These are phyloP conservation scores for Thielaviopsis punctulata DNA, from an alignment of 2,329 filamentous ascomycete genomes.

Conservation along the genomic window DNA sequence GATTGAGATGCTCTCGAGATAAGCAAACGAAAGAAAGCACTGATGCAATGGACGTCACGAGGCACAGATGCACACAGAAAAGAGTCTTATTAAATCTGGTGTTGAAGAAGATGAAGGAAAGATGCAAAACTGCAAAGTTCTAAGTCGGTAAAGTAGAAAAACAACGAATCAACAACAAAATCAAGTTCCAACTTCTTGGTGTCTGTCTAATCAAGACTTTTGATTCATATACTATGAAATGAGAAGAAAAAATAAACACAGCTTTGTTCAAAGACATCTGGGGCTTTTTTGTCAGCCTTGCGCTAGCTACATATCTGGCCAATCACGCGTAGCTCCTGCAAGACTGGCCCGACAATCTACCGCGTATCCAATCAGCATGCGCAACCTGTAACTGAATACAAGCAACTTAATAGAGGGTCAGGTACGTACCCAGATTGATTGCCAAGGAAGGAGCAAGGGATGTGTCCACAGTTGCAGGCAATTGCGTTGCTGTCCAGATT, in stretches of 20 bases:
- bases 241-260: not conserved
- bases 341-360: slow-evolving; percentile 3
- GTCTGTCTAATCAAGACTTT: no score
- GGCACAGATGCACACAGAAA: not conserved
- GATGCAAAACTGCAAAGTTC: not conserved
- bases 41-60: not conserved
- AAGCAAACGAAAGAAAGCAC: not conserved
- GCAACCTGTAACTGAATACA: no score
- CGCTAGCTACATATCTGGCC: slow-evolving; percentile 1
- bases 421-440: no score
- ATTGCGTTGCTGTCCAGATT: slow-evolving; percentile 6
- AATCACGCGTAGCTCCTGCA: not conserved
- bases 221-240: not conserved
- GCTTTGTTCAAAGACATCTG: not conserved
- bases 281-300: slow-evolving; percentile 9
- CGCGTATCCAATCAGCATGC: not conserved
- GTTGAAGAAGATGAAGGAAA: not conserved
- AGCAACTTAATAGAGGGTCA: no score
- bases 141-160: no score
- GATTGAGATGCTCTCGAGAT: not conserved
- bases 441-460: slow-evolving; percentile 6
- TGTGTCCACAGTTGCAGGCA: slow-evolving; percentile 3
- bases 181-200: no score
- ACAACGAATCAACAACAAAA: no score
- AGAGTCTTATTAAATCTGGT: not conserved